Evolutionary conservation across 129 eudicot species (phyloP), one percentile per base, ranked within the genome.

Genomic region (Smallanthus sonchifolius): DNA sequence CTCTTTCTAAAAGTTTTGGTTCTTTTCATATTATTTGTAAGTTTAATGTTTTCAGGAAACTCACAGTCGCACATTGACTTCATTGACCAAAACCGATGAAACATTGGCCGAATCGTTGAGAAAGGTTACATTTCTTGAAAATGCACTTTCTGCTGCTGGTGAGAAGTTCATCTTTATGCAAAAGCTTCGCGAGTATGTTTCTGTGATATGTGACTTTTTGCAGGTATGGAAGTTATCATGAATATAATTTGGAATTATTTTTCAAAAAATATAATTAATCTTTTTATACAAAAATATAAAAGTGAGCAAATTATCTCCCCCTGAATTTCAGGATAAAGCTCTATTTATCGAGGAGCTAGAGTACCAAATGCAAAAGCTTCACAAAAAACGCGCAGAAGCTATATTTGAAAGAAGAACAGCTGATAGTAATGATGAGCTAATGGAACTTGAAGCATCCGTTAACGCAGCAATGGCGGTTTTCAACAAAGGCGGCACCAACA

Each of bases 161-260:
- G 92, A 90, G 93, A 93, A 86, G 86, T 93, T 83, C 91, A 83
- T 90, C 84, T 93, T 90, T 80, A 86, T 93, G 98, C 98, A 93
- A 86, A 83, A 86, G 96, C 92, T 90, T 84, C 96, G 92, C 40
- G 97, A 93, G 76, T 93, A 86, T 82, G 88, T 93, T 80, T 84
- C 98, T 76, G 97, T 80, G 82, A 81, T 93, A 69, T 88, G 98
- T 70, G 98, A 84, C 80, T 90, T 90, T 90, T 84, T 93, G 80
- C 93, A 90, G 98, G 98, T 93, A 92, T 61, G 67, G 0, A 60
- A 0, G 17, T 24, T 52, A 17, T 52, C 10, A 52, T 52, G 10
- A 52, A 56, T 39, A 30, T 40, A 67, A 8, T 40, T 55, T 52
- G 15, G 14, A 66, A 39, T 52, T 52, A 40, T 3, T 55, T 32